phyloP scores from a whole-genome alignment of 75 land plant species.

The Cupressus sempervirens region DNA sequence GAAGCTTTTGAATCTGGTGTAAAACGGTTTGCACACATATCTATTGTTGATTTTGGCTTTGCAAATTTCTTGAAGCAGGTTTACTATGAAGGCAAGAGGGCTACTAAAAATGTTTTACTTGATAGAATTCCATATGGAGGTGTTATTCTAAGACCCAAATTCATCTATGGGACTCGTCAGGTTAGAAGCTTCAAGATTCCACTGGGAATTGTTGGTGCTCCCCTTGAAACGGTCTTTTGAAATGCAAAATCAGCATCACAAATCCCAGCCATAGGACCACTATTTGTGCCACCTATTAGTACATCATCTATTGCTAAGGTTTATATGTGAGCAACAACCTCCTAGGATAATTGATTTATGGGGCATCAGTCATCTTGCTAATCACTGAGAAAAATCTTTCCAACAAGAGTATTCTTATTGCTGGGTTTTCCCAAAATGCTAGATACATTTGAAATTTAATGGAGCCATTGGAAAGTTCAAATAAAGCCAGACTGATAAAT shows the following conservation, averaged over 20 bases:
- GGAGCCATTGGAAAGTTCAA: neutral
- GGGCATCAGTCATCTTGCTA: slow-evolving; percentile 52
- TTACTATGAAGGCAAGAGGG: too few species aligned
- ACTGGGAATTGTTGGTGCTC: slow-evolving; percentile 75
- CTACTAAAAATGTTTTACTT: slow-evolving; percentile 77
- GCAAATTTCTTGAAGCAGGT: too few species aligned
- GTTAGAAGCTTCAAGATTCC: slow-evolving; percentile 91
- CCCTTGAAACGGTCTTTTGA: slow-evolving; percentile 79
- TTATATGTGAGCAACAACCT: slow-evolving; percentile 81
- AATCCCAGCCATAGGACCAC: slow-evolving; percentile 75
- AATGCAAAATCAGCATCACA: slow-evolving; percentile 61
- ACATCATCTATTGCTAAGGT: slow-evolving; percentile 75
- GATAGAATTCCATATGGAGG: slow-evolving; percentile 89
- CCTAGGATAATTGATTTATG: slow-evolving; percentile 87
- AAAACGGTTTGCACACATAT: too few species aligned
- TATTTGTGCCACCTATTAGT: slow-evolving; percentile 83
- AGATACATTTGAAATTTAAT: neutral
- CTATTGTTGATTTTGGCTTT: too few species aligned
- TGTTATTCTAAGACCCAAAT: slow-evolving; percentile 91
- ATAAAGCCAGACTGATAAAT: too few species aligned
- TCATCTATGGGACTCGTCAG: slow-evolving; percentile 87
- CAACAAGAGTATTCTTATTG: neutral
- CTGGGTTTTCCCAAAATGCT: neutral
- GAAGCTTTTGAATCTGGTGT: too few species aligned
- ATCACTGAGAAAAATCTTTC: slow-evolving; percentile 1